A percentile compares a stretch with the other conserved stretches of the same genome.
These are phyloP conservation scores for Paraleonurus japonicus DNA, from an alignment of 257 asterid species.

Conservation along the genomic window DNA sequence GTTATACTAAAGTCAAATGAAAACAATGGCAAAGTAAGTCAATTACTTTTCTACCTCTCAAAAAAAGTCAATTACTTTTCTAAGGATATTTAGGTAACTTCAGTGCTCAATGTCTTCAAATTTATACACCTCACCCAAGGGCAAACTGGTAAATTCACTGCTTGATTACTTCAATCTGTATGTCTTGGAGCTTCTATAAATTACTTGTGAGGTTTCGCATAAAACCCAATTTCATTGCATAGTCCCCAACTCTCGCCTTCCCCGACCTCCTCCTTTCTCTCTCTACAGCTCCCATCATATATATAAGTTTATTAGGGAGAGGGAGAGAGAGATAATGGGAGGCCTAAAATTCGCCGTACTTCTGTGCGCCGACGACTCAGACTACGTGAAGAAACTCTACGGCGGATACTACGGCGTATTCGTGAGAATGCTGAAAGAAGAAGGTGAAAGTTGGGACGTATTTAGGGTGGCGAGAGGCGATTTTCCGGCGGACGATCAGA, in stretches of 20 bases:
- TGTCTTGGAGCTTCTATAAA: slow-evolving; percentile 24
- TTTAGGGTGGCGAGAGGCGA: slow-evolving; percentile 66
- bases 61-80: background rate
- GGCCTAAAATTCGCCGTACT: slow-evolving; percentile 67
- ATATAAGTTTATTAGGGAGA: background rate
- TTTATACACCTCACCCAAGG: slow-evolving; percentile 5
- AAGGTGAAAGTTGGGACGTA: slow-evolving; percentile 77
- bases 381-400: slow-evolving; percentile 78
- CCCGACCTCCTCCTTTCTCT: slow-evolving; percentile 24
- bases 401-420: slow-evolving; percentile 90
- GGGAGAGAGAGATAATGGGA: slow-evolving; percentile 47
- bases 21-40: background rate
- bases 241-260: slow-evolving; percentile 3
- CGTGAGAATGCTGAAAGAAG: slow-evolving; percentile 78
- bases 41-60: background rate
- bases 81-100: slow-evolving; percentile 4
- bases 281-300: background rate
- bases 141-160: slow-evolving; percentile 26
- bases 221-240: slow-evolving; percentile 24
- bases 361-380: slow-evolving; percentile 86
- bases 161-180: background rate
- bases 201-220: background rate
- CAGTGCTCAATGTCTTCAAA: background rate
- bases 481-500: slow-evolving; percentile 75
- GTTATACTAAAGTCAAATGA: too few species aligned